These are phyloP conservation scores for Vaccinium corymbosum DNA, from an alignment of 148 eudicot species.

Conservation along the genomic window DNA sequence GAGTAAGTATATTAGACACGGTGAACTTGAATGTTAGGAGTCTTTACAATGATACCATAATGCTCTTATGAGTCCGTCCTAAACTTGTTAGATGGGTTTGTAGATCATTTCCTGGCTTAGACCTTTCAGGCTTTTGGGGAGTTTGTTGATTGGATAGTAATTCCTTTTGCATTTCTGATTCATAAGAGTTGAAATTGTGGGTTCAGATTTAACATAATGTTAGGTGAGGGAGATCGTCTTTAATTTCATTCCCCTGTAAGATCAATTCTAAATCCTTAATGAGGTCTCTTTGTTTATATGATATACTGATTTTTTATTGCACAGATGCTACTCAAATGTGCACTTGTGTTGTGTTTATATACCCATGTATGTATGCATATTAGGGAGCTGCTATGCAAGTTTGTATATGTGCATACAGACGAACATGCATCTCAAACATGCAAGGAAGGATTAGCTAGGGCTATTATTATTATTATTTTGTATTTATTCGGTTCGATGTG, in stretches of 20 bases:
- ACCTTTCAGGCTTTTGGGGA: neutral
- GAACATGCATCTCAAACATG: neutral
- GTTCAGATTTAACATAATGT: neutral
- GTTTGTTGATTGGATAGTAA: constrained; percentile 9
- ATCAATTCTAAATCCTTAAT: neutral
- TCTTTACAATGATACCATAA: neutral
- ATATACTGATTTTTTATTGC: neutral
- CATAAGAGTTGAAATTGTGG: neutral
- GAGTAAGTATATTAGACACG: neutral
- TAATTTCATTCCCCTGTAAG: neutral
- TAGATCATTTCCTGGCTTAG: neutral
- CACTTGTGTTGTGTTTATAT: neutral
- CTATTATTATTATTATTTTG: neutral
- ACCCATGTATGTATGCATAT: neutral
- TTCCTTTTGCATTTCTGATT: neutral
- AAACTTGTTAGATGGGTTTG: neutral
- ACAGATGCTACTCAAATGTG: neutral
- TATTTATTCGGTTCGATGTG: neutral
- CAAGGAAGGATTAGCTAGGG: neutral
- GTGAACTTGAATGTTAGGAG: neutral
- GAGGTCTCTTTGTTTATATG: neutral
- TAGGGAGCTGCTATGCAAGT: neutral
- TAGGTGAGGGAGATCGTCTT: neutral
- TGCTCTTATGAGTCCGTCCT: neutral
- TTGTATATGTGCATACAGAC: neutral